These are phyloP conservation scores for Phalaenopsis equestris DNA, from an alignment of 106 monocot genomes.

Conservation along the genomic window DNA sequence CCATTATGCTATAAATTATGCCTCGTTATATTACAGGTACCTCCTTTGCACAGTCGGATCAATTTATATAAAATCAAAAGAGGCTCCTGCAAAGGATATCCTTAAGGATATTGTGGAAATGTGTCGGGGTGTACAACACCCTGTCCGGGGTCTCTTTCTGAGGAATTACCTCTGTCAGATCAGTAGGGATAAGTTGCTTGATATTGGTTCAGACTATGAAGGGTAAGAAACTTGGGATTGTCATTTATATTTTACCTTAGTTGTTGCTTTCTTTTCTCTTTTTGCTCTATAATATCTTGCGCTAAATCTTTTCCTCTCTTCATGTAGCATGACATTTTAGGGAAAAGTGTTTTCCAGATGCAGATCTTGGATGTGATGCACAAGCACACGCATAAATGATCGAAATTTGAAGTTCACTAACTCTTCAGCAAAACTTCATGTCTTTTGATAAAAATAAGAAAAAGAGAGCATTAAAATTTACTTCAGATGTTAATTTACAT, in stretches of 20 bases:
- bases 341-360: neutral
- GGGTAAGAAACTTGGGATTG: slow-evolving; percentile 42
- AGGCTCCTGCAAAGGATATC: slow-evolving; percentile 91
- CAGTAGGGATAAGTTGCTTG: slow-evolving; percentile 87
- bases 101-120: slow-evolving; percentile 98
- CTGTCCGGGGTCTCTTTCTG: slow-evolving; percentile 89
- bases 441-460: neutral
- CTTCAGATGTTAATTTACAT: neutral
- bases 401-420: neutral
- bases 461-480: neutral
- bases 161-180: slow-evolving; percentile 92
- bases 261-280: neutral
- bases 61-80: slow-evolving; percentile 93
- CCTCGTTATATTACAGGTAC: slow-evolving; percentile 42
- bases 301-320: neutral
- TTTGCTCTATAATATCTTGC: neutral
- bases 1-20: neutral
- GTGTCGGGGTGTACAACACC: slow-evolving; percentile 91
- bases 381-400: neutral
- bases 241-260: neutral
- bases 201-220: slow-evolving; percentile 95
- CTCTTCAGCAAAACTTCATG: neutral
- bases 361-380: too few relatives aligned
- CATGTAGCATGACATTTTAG: neutral
- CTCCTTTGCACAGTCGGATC: slow-evolving; percentile 95